A percentile compares a stretch with the other conserved stretches of the same genome.
These are phyloP conservation scores for Blepharisma stoltei DNA, from an alignment of 73 alveolate genomes.

Conservation along the genomic window DNA sequence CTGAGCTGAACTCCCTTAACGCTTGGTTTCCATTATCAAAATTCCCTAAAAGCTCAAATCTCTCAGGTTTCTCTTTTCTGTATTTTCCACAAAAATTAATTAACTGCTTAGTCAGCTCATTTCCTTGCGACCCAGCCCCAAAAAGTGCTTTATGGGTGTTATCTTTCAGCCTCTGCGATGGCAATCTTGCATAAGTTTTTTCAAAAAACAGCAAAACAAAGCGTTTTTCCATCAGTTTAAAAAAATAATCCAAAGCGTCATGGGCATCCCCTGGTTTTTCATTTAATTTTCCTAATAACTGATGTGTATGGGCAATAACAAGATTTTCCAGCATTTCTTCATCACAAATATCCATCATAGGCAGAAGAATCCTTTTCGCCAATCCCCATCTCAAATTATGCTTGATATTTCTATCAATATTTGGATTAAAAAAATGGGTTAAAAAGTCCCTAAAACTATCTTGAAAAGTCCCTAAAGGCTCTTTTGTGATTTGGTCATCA, in stretches of 20 bases:
- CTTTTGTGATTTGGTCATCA: conserved; percentile 6
- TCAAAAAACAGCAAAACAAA: conserved; percentile 72
- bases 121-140: conserved; percentile 80
- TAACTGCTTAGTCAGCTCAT: conserved; percentile 87
- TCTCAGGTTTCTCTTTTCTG: conserved; percentile 76
- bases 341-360: conserved; percentile 34
- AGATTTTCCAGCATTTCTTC: conserved; percentile 25
- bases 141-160: conserved; percentile 72
- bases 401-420: conserved; percentile 26
- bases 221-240: conserved; percentile 61
- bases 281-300: conserved; percentile 51
- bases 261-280: neutral
- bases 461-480: conserved; percentile 24
- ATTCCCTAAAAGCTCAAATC: conserved; percentile 51
- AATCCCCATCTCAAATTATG: conserved; percentile 53
- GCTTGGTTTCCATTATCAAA: conserved; percentile 49
- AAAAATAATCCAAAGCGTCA: conserved; percentile 33
- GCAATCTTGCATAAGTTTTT: conserved; percentile 65
- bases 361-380: conserved; percentile 37
- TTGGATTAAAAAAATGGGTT: conserved; percentile 13
- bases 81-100: conserved; percentile 69
- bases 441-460: conserved; percentile 20
- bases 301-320: conserved; percentile 49
- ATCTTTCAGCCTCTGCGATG: conserved; percentile 68
- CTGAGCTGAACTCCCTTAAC: conserved; percentile 61